phyloP scores from a whole-genome alignment of 1,284 basidiomycete genomes.

The Vanrija pseudolonga region DNA sequence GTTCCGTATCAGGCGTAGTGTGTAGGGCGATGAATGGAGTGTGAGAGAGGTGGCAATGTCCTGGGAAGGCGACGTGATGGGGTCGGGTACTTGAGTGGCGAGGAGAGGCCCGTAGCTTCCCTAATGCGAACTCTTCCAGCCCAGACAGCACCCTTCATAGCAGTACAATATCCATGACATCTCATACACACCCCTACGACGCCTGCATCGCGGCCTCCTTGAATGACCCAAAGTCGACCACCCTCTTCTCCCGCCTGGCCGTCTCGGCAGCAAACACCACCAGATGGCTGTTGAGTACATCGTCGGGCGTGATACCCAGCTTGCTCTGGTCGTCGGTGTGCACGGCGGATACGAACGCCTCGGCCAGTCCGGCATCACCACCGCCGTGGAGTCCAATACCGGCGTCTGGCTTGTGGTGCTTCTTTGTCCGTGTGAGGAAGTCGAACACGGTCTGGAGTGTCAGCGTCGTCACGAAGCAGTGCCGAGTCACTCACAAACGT shows the following conservation, averaged over 20 bases:
- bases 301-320: constrained; percentile 61
- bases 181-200: background rate
- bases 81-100: no score
- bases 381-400: constrained; percentile 74
- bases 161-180: background rate
- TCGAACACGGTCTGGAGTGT: constrained; percentile 58
- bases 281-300: constrained; percentile 70
- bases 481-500: constrained; percentile 54
- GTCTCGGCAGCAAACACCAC: constrained; percentile 79
- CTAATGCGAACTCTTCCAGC: no score
- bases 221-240: constrained; percentile 56
- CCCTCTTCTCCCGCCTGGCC: constrained; percentile 62
- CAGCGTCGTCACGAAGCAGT: background rate
- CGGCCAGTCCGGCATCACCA: constrained; percentile 69
- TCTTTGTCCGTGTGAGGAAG: constrained; percentile 59
- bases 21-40: no score
- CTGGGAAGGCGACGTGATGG: no score
- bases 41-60: no score
- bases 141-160: no score
- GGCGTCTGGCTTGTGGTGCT: constrained; percentile 53
- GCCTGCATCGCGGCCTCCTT: constrained; percentile 15
- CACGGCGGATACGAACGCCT: constrained; percentile 69
- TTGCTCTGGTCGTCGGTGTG: constrained; percentile 55
- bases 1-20: no score
- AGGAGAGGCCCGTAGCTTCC: no score